These are phyloP conservation scores for Globisporangium paroecandrum DNA, from an alignment of 352 stramenopile genomes.

Conservation along the genomic window DNA sequence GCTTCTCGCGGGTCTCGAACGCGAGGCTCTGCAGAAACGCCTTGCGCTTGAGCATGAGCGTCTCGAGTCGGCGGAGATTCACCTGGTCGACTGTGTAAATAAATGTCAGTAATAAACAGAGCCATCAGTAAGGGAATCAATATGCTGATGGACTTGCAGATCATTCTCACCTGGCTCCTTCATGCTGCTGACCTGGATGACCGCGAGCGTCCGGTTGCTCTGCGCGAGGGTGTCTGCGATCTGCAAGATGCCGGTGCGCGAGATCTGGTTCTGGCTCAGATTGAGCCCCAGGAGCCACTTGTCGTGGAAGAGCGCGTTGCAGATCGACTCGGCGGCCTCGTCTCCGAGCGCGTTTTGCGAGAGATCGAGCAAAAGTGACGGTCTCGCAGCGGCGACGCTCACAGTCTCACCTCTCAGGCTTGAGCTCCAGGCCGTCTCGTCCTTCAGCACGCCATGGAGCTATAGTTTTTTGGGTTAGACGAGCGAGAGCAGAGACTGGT, in stretches of 20 bases:
- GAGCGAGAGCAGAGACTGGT: not conserved
- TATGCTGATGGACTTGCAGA: too few relatives aligned
- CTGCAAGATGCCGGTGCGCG: constrained; percentile 23
- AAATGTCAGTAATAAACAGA: not conserved
- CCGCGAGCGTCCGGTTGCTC: constrained; percentile 44
- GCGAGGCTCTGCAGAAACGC: constrained; percentile 33
- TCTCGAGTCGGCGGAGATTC: constrained; percentile 22
- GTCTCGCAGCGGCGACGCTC: constrained; percentile 2
- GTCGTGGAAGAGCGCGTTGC: constrained; percentile 54
- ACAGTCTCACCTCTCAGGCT: constrained; percentile 37
- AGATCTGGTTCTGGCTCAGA: constrained; percentile 39
- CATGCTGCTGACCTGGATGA: constrained; percentile 34
- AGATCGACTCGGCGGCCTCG: constrained; percentile 31
- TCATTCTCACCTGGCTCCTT: constrained; percentile 11
- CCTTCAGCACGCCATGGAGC: constrained; percentile 49
- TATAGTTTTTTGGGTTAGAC: constrained; percentile 10
- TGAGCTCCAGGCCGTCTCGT: constrained; percentile 55
- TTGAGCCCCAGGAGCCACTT: constrained; percentile 65
- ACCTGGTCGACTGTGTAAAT: constrained; percentile 9
- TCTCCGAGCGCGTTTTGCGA: constrained; percentile 47
- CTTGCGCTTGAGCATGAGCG: constrained; percentile 22
- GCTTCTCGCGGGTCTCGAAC: constrained; percentile 36
- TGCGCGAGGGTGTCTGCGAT: constrained; percentile 37
- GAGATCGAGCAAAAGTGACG: constrained; percentile 41
- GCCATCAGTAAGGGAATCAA: not conserved